Evolutionary conservation across 768 basidiomycete species (phyloP), one percentile per base, ranked within the genome.

Genomic region (Naganishia vishniacii): DNA sequence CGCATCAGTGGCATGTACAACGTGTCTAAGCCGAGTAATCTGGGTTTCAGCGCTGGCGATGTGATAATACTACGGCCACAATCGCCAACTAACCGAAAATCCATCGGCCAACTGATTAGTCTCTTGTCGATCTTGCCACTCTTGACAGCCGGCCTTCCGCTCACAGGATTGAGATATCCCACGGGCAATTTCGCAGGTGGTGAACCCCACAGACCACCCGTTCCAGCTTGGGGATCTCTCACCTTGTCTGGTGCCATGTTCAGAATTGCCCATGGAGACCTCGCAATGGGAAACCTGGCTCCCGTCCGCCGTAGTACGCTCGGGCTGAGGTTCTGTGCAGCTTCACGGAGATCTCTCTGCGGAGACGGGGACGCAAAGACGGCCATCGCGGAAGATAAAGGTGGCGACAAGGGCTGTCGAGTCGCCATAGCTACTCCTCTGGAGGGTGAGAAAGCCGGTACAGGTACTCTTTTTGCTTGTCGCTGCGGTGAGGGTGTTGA

Each of bases 51-150:
- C n/a, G n/a, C n/a, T n/a, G n/a, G n/a, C n/a, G n/a, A n/a, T n/a
- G n/a, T n/a, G n/a, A n/a, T n/a, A n/a, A n/a, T n/a, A n/a, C n/a
- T n/a, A n/a, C n/a, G n/a, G n/a, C n/a, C n/a, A n/a, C n/a, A n/a
- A n/a, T n/a, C n/a, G n/a, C n/a, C n/a, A 2, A 67, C 73, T 59
- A 37, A 74, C 76, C 76, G 65, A 61, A 77, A 77, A 61, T 77
- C 74, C 29, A 59, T 69, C 5, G 76, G 76, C 47, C 64, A 64
- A 12, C 74, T 69, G 16, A 77, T 75, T 41, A 62, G 65, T 62
- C 68, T 32, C 63, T 77, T 75, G 61, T 77, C 72, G 5, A 76
- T 69, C 48, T 69, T 73, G 40, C 72, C 59, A 26, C 67, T 66
- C 20, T n/a, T 37, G 1, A 18, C 26, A 23, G n/a, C n/a, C 4